A percentile compares a stretch with the other conserved stretches of the same genome.
Conservation (phyloP, 2,329 filamentous ascomycete species). For the Penicillium sp. region DNA sequence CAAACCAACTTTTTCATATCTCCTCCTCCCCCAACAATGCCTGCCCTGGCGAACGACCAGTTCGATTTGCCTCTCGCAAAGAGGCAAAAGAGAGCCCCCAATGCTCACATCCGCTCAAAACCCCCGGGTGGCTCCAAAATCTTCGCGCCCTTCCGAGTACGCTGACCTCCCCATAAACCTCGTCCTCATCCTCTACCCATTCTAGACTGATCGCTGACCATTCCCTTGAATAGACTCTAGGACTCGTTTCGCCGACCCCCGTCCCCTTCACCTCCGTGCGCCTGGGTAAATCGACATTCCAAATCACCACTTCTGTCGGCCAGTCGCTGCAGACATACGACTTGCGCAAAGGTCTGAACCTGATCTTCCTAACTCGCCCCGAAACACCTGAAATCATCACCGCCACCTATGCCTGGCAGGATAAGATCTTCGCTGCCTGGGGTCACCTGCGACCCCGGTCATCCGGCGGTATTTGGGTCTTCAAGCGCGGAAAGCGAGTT, state of each 20-base stretch:
- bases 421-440: conserved; percentile 88
- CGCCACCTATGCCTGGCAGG: conserved; percentile 84
- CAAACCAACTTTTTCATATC: background rate
- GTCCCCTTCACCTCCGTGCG: conserved; percentile 90
- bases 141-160: conserved; percentile 90
- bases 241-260: conserved; percentile 85
- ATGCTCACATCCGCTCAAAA: conserved; percentile 47
- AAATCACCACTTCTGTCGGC: conserved; percentile 94
- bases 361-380: conserved; percentile 90
- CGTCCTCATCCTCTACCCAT: too few species aligned
- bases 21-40: conserved; percentile 43
- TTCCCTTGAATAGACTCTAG: conserved; percentile 71
- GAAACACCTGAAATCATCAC: conserved; percentile 87
- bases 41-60: conserved; percentile 54
- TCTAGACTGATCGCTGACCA: background rate
- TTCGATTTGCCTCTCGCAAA: conserved; percentile 70
- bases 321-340: conserved; percentile 94
- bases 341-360: conserved; percentile 82
- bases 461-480: conserved; percentile 78
- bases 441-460: conserved; percentile 57
- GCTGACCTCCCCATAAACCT: conserved; percentile 32
- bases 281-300: conserved; percentile 91
- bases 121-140: conserved; percentile 67
- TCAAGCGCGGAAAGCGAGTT: conserved; percentile 85
- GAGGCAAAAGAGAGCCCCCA: conserved; percentile 68